These are phyloP conservation scores for Cryphonectria carpinicola DNA, from an alignment of 2,329 filamentous ascomycete species.

Conservation along the genomic window DNA sequence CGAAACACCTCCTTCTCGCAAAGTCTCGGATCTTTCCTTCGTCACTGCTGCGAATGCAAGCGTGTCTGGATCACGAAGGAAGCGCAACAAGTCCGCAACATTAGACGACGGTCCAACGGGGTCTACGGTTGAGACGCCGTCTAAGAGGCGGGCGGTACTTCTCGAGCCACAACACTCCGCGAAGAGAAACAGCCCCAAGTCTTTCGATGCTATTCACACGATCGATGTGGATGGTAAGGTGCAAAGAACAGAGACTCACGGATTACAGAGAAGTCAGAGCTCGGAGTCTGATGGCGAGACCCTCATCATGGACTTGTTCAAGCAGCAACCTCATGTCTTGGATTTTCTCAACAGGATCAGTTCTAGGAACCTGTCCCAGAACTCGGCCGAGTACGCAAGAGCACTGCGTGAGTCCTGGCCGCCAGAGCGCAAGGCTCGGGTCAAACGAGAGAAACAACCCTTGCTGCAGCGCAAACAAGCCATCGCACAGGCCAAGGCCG, in stretches of 20 bases:
- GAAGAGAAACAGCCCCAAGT: background rate
- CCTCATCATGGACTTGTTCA: slow-evolving; percentile 42
- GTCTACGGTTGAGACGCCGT: background rate
- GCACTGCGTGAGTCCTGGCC: slow-evolving; percentile 52
- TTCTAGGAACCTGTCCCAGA: slow-evolving; percentile 49
- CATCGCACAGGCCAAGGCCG: slow-evolving; percentile 45
- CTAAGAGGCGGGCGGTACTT: slow-evolving; percentile 6
- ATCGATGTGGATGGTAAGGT: slow-evolving; percentile 14
- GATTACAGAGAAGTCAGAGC: slow-evolving; percentile 31
- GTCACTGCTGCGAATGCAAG: slow-evolving; percentile 31
- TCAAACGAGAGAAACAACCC: slow-evolving; percentile 55
- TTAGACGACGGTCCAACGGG: background rate
- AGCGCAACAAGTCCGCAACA: slow-evolving; percentile 8
- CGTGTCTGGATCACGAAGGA: slow-evolving; percentile 12
- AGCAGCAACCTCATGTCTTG: slow-evolving; percentile 40
- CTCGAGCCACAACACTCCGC: background rate
- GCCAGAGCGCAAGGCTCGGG: slow-evolving; percentile 48
- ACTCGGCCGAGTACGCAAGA: slow-evolving; percentile 51
- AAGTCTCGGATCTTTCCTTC: slow-evolving; percentile 35
- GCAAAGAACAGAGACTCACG: slow-evolving; percentile 7
- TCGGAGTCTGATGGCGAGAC: slow-evolving; percentile 36
- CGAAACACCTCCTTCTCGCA: slow-evolving; percentile 45
- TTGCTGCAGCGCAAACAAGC: slow-evolving; percentile 51
- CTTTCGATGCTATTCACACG: background rate
- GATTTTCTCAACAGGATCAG: slow-evolving; percentile 43